Evolutionary conservation across 2,329 filamentous ascomycete genomes (phyloP), one percentile per base, ranked within the genome.

Genomic region (Cryphonectria radicalis): DNA sequence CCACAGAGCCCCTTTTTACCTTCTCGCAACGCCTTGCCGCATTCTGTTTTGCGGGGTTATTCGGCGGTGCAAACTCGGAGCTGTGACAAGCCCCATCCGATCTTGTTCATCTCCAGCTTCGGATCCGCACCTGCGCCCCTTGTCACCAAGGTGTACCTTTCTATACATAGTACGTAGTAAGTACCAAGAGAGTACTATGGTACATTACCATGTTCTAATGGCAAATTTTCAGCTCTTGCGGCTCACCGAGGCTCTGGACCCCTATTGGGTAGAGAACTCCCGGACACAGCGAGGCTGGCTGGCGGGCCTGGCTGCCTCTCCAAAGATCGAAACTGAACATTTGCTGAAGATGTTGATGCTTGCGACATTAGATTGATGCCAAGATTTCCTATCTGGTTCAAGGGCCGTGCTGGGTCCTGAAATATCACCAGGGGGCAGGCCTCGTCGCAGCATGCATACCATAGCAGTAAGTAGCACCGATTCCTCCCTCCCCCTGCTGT

Each of bases 41-140:
- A 32, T 59, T 32, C 55, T 59, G 25, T 59, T 59, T 59, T 59
- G 55, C 25, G 25, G 55, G 55, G 25, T 55, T 53, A 25, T 55
- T 32, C 14, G 55, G 55, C 55, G 55, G 55, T 59, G 55, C 55
- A 32, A 19, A 32, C 28, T 59, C 55, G 55, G 28, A 19, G 55
- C 25, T 59, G 55, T 59, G 28, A 6, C 55, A 59, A 59, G 55
- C 25, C 55, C 28, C 55, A 59, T 59, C 55, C 55, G 55, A 59
- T 32, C 55, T 59, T 59, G 55, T 28, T 32, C 25, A 32, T 59
- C 25, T 32, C 55, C 55, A 59, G 55, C 55, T 28, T 59, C 55
- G 55, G 55, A 59, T 59, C 55, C 55, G 55, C 55, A 59, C 28
- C 14, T 19, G n/a, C 10, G 10, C 53, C 17, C 19, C 42, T 6